Evolutionary conservation across 768 basidiomycete species (phyloP), one percentile per base, ranked within the genome.

Genomic region (Gloeostereum incarnatum): DNA sequence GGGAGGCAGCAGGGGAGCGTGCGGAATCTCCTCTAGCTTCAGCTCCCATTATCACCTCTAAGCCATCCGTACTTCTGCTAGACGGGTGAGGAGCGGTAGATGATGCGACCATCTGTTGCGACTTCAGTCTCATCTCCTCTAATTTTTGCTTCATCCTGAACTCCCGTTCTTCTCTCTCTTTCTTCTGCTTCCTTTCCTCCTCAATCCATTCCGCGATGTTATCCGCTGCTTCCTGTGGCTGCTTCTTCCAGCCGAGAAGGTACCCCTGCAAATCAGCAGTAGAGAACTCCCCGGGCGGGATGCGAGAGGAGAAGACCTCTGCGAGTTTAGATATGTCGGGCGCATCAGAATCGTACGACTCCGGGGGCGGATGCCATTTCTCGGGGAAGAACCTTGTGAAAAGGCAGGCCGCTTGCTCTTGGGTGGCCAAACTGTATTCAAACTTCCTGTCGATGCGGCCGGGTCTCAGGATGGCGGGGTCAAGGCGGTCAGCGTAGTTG

Each of bases 241-340:
- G 45, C 32, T 55, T 60, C 45, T 71, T 70, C 43, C 61, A 60
- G 7, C 51, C 47, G 5, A 81, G 58, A 9, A 80, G 59, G 51
- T 68, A 80, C 1, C 75, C 74, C 47, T 80, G 78, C 2, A 82
- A 59, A 39, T 78, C 73, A 0, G 79, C 76, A 0, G 73, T 71
- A 21, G 73, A 72, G 47, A 78, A 73, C 40, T 66, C 63, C 32
- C 65, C 46, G 8, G 62, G 53, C 0, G 78, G 75, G 17, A 80
- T 53, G 2, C 42, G 41, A 0, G 50, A 43, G 0, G 67, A 58
- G 48, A 78, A 80, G 19, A 50, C 31, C 3, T 49, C 40, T 0
- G 72, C 66, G n/a, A 73, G 62, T 33, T 6, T 42, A 7, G 29
- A 68, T 34, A 68, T 36, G 30, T 33, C 31, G 17, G 32, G 20